Evolutionary conservation across 768 basidiomycete genomes (phyloP), one percentile per base, ranked within the genome.

Genomic region (Scleroderma bovista): DNA sequence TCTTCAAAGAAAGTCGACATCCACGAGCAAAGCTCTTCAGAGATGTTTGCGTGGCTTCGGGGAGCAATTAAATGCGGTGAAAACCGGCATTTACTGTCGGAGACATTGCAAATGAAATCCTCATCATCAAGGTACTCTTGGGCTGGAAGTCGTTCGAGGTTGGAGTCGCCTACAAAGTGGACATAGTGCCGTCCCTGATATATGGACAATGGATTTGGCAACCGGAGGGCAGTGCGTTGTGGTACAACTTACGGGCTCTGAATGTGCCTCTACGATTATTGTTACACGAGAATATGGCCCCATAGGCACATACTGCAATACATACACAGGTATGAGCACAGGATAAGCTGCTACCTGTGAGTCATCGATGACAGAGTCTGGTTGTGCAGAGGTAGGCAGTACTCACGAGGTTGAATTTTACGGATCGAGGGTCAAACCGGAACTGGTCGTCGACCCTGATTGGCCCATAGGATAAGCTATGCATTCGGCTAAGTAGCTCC

Each of bases 261-360:
- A 16, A 44, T 69, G 56, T 29, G 66, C 68, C 7, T 63, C 48
- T 33, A 62, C 26, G 47, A 69, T 52, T 2, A 68, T 46, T 3
- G 68, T 69, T 29, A 68, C 51, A 4, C 59, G 55, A 1, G 60
- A 60, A 52, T 62, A 66, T 23, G 59, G 62, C 13, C 58, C 49
- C 6, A 51, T 40, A 7, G 63, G 55, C 44, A 73, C 57, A 57
- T 83, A 85, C 55, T 75, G 75, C 17, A 71, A 73, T 10, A 85
- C 66, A 63, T 85, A 86, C 5, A 83, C 59, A 5, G 84, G 84
- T n/a, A 86, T 61, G 19, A 86, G 71, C 29, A 86, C 67, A 3
- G 84, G 84, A 54, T 79, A 82, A 33, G 76, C 80, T 20, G 81
- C 75, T 17, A 78, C 67, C 83, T 83, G 55, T 48, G 36, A 23